A percentile compares a stretch with the other conserved stretches of the same genome.
Conservation (phyloP, 2,329 filamentous ascomycete genomes). For the Verticillium tricorpus region DNA sequence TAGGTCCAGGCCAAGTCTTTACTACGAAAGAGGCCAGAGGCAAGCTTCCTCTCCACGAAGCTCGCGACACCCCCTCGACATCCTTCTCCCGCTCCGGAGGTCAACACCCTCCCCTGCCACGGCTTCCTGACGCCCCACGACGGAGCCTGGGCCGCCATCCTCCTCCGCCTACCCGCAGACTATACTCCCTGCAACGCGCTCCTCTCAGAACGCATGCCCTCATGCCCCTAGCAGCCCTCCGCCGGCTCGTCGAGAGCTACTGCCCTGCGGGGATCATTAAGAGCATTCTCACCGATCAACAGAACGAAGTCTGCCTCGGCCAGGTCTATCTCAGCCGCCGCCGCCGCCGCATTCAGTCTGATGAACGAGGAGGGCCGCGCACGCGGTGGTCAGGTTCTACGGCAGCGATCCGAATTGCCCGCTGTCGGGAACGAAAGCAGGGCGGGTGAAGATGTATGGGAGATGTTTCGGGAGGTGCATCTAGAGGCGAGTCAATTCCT, state of each 20-base stretch:
- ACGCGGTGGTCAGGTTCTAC: slow-evolving; percentile 38
- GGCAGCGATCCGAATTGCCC: slow-evolving; percentile 50
- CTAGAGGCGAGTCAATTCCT: background rate
- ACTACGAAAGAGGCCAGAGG: no score
- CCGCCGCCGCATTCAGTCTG: background rate
- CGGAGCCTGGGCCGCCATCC: slow-evolving; percentile 11
- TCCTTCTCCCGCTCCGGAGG: background rate
- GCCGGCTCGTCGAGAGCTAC: slow-evolving; percentile 15
- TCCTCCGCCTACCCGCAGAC: slow-evolving; percentile 13
- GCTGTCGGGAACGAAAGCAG: slow-evolving; percentile 20
- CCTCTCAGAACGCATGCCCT: slow-evolving; percentile 23
- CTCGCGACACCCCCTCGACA: background rate
- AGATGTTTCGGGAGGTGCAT: slow-evolving; percentile 12
- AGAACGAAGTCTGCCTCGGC: slow-evolving; percentile 42
- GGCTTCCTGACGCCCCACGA: background rate
- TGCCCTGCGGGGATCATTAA: slow-evolving; percentile 2
- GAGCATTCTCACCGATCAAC: slow-evolving; percentile 14
- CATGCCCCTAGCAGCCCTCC: slow-evolving; percentile 8
- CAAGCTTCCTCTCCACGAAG: no score
- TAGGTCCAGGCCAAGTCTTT: no score
- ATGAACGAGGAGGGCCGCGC: slow-evolving; percentile 30
- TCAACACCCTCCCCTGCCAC: slow-evolving; percentile 1
- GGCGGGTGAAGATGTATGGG: slow-evolving; percentile 16
- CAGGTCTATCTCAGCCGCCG: slow-evolving; percentile 42
- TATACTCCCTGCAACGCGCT: slow-evolving; percentile 20